Conservation (phyloP, 1,139 yeast genomes). For the Yamadazyma pseudoaaseri region DNA sequence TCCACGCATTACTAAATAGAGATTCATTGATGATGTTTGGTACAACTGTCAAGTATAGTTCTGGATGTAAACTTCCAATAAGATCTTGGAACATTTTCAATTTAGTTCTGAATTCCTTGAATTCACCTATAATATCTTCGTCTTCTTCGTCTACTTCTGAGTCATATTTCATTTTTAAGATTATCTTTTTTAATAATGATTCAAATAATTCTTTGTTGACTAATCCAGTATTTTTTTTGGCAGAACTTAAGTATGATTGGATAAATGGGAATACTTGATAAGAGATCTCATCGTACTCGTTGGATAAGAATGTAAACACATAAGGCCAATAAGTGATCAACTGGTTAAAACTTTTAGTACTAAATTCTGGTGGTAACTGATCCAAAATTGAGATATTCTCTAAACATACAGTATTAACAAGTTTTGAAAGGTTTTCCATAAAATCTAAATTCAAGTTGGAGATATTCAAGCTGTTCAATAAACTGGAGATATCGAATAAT, state of each 20-base stretch:
- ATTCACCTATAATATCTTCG: slow-evolving; percentile 71
- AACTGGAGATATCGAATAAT: slow-evolving; percentile 61
- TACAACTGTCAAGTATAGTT: slow-evolving; percentile 68
- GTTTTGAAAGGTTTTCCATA: slow-evolving; percentile 71
- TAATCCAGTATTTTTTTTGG: slow-evolving; percentile 55
- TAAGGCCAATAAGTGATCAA: slow-evolving; percentile 62
- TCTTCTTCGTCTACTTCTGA: slow-evolving; percentile 66
- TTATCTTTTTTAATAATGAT: slow-evolving; percentile 64
- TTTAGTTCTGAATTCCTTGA: slow-evolving; percentile 71
- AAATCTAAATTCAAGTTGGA: slow-evolving; percentile 48
- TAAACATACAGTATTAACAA: slow-evolving; percentile 70
- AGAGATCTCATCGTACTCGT: slow-evolving; percentile 88
- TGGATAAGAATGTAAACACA: slow-evolving; percentile 65
- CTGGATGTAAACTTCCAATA: slow-evolving; percentile 73
- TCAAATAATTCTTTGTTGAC: slow-evolving; percentile 51
- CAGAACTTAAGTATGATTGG: slow-evolving; percentile 65
- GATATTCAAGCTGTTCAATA: slow-evolving; percentile 30
- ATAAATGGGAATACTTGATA: slow-evolving; percentile 80
- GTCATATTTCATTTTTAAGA: slow-evolving; percentile 78
- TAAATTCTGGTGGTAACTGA: slow-evolving; percentile 28
- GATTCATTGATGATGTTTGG: slow-evolving; percentile 65
- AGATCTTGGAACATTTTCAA: slow-evolving; percentile 82
- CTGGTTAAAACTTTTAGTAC: slow-evolving; percentile 36
- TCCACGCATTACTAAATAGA: slow-evolving; percentile 62
- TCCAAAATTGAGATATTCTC: slow-evolving; percentile 73